Evolutionary conservation across 352 stramenopile genomes (phyloP).

Genomic region (Globisporangium lucens): DNA sequence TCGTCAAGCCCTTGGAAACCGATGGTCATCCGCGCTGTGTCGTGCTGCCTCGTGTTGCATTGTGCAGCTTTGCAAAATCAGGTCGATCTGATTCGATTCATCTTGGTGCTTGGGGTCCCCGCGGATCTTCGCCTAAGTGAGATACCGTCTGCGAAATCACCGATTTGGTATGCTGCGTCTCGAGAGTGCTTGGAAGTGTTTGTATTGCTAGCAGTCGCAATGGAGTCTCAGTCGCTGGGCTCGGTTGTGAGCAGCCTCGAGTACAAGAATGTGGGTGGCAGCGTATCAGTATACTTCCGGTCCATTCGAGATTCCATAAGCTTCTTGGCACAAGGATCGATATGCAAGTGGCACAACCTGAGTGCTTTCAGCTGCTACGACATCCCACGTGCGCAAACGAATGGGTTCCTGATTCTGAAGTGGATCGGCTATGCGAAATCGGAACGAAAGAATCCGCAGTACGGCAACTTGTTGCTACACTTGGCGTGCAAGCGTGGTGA

Average conservation of each 20-base stretch:
- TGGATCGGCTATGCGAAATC: constrained; percentile 37
- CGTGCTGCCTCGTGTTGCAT: constrained; percentile 44
- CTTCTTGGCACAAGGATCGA: constrained; percentile 20
- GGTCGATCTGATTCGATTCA: constrained; percentile 35
- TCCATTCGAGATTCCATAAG: constrained; percentile 26
- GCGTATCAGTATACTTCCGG: constrained; percentile 17
- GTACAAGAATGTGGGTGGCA: not conserved
- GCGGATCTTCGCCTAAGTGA: constrained; percentile 32
- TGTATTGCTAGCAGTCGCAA: constrained; percentile 33
- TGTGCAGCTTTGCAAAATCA: constrained; percentile 48
- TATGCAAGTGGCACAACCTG: constrained; percentile 56
- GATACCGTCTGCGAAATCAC: constrained; percentile 21
- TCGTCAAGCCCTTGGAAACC: constrained; percentile 46
- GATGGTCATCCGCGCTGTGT: constrained; percentile 37
- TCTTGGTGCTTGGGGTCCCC: constrained; percentile 43
- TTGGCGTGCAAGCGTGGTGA: constrained; percentile 34
- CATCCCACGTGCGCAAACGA: constrained; percentile 26
- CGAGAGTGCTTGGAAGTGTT: constrained; percentile 42
- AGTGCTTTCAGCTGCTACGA: constrained; percentile 50
- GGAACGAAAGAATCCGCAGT: constrained; percentile 17
- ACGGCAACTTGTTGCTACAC: constrained; percentile 40
- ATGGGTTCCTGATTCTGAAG: constrained; percentile 45
- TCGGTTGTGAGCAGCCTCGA: constrained; percentile 7
- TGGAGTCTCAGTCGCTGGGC: constrained; percentile 27
- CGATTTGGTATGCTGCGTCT: constrained; percentile 51